A percentile compares a stretch with the other conserved stretches of the same genome.
Evolutionary conservation across 2,329 filamentous ascomycete genomes (phyloP).

Genomic region (Thielaviopsis punctulata): DNA sequence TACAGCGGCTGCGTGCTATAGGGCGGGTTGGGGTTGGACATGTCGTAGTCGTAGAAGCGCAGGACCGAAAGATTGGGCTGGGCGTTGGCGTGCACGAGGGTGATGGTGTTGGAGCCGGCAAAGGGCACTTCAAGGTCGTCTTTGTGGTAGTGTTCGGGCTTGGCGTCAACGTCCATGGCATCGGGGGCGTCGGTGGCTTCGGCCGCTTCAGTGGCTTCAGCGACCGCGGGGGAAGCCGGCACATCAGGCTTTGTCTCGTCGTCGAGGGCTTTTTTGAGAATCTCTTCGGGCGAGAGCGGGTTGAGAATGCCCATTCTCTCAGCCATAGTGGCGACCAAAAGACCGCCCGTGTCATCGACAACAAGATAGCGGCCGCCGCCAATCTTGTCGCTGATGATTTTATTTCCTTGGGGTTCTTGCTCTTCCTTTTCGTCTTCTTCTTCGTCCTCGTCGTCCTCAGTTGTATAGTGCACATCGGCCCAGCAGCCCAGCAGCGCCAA

Average conservation of each 20-base stretch:
- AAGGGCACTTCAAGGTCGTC: constrained; percentile 47
- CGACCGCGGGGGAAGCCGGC: background rate
- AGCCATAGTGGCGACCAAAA: constrained; percentile 68
- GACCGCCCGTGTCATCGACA: constrained; percentile 71
- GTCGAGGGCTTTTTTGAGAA: constrained; percentile 3
- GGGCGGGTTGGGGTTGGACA: constrained; percentile 40
- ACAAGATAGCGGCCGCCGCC: constrained; percentile 51
- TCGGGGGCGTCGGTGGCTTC: constrained; percentile 1
- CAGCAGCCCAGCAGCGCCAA: constrained; percentile 70
- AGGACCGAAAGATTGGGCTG: constrained; percentile 79
- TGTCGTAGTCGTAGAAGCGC: constrained; percentile 78
- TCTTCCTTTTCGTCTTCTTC: constrained; percentile 12
- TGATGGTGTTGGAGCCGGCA: constrained; percentile 57
- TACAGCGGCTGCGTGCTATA: constrained; percentile 59
- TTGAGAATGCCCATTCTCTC: constrained; percentile 77
- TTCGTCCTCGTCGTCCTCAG: constrained; percentile 18
- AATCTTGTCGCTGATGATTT: constrained; percentile 5
- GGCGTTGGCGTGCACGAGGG: constrained; percentile 61
- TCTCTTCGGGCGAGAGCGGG: constrained; percentile 19
- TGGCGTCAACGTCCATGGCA: background rate
- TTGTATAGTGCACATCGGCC: constrained; percentile 72
- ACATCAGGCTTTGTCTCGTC: constrained; percentile 1
- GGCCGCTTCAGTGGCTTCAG: background rate
- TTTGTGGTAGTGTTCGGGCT: constrained; percentile 14
- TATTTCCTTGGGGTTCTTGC: constrained; percentile 11